phyloP scores from a whole-genome alignment of 257 asterid genomes.

The Ilex asprella region DNA sequence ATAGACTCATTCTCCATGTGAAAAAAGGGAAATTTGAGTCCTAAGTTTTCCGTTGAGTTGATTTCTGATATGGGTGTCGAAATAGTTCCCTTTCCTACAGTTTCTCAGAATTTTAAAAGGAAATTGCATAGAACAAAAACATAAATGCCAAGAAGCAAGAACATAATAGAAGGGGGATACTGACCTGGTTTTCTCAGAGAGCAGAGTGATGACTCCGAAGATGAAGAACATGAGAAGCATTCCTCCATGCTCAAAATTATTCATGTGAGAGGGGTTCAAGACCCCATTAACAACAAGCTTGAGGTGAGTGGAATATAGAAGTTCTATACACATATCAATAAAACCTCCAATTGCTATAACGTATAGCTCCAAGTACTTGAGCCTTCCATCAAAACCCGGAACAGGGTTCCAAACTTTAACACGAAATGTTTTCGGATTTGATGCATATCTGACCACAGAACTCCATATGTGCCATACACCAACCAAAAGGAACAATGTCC shows the following conservation, averaged over 20 bases:
- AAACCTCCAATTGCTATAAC: conserved; percentile 71
- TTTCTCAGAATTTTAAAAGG: not conserved
- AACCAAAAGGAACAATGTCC: conserved; percentile 72
- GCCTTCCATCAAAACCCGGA: conserved; percentile 60
- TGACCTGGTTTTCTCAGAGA: conserved; percentile 84
- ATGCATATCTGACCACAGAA: conserved; percentile 52
- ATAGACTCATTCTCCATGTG: too few species aligned
- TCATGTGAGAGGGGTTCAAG: conserved; percentile 85
- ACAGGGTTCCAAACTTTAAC: conserved; percentile 93
- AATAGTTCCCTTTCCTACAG: not conserved
- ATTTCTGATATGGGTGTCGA: too few species aligned
- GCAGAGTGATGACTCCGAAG: conserved; percentile 61
- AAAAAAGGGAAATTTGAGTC: not conserved
- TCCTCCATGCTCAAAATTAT: conserved; percentile 94
- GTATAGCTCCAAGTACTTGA: conserved; percentile 87
- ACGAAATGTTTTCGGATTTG: conserved; percentile 61
- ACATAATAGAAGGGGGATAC: conserved; percentile 21
- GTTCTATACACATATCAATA: conserved; percentile 85
- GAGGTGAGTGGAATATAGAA: conserved; percentile 80
- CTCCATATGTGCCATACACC: conserved; percentile 96
- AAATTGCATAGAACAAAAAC: not conserved
- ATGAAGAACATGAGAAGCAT: conserved; percentile 95
- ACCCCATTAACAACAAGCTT: conserved; percentile 68
- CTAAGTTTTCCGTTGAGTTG: not conserved
- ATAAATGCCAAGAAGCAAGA: not conserved